phyloP scores from a whole-genome alignment of 1,284 basidiomycete species.

The Waitea zeae region DNA sequence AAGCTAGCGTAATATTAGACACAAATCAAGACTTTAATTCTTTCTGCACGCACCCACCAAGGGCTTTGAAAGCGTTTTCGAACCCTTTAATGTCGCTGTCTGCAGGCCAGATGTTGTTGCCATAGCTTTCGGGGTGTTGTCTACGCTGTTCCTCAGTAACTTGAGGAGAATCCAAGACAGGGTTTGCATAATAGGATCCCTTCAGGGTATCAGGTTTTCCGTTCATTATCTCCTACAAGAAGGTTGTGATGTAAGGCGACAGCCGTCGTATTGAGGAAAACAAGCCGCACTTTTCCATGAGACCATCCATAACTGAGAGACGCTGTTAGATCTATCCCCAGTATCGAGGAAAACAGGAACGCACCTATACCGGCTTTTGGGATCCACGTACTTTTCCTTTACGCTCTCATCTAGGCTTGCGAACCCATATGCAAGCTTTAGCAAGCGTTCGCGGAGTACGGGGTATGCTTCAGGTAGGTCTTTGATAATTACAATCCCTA shows the following conservation, averaged over 20 bases:
- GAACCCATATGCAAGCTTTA: conserved; percentile 60
- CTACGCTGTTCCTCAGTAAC: conserved; percentile 33
- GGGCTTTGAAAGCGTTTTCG: conserved; percentile 70
- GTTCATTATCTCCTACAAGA: conserved; percentile 76
- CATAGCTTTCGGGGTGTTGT: conserved; percentile 66
- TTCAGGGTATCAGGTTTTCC: conserved; percentile 77
- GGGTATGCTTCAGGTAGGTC: conserved; percentile 61
- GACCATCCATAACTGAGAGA: conserved; percentile 84
- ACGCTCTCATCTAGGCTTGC: conserved; percentile 44
- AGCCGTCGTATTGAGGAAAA: conserved; percentile 1
- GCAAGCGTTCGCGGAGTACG: conserved; percentile 44
- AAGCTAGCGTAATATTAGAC: conserved; percentile 31
- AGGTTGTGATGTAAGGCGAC: background rate
- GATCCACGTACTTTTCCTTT: conserved; percentile 57
- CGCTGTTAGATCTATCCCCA: too few species aligned
- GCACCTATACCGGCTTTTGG: conserved; percentile 53
- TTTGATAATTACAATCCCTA: conserved; percentile 68
- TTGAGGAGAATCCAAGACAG: conserved; percentile 43
- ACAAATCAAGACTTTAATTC: too few species aligned
- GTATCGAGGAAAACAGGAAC: conserved; percentile 8
- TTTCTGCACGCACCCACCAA: conserved; percentile 55
- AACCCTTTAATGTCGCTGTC: conserved; percentile 61
- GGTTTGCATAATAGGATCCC: conserved; percentile 88
- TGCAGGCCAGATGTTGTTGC: conserved; percentile 63
- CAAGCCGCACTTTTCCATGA: conserved; percentile 57